Evolutionary conservation across 768 basidiomycete species (phyloP).

Genomic region (Pleurotus platypus): DNA sequence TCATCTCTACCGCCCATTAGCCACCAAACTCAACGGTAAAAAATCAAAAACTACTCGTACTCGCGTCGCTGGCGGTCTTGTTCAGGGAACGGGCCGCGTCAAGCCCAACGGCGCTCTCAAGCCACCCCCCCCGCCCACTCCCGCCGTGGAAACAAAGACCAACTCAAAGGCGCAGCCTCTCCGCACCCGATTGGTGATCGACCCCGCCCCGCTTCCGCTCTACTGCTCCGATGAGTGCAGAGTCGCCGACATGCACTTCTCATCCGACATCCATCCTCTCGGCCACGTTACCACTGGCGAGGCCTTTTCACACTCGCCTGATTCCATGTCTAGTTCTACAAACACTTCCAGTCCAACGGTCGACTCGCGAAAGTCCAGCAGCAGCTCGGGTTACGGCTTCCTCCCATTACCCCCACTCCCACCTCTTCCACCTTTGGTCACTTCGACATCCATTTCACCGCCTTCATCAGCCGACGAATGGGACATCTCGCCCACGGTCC

Average conservation of each 20-base stretch:
- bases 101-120: slow-evolving; percentile 58
- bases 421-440: slow-evolving; percentile 22
- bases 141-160: slow-evolving; percentile 1
- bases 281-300: slow-evolving; percentile 31
- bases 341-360: slow-evolving; percentile 33
- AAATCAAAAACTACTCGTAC: slow-evolving; percentile 16
- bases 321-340: slow-evolving; percentile 37
- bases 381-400: background rate
- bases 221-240: slow-evolving; percentile 83
- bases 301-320: slow-evolving; percentile 17
- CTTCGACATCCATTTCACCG: slow-evolving; percentile 32
- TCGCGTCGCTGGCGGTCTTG: slow-evolving; percentile 43
- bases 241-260: slow-evolving; percentile 49
- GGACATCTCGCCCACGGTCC: background rate
- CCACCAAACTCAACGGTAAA: slow-evolving; percentile 23
- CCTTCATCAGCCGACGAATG: slow-evolving; percentile 13
- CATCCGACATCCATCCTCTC: slow-evolving; percentile 32
- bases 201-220: slow-evolving; percentile 74
- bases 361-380: slow-evolving; percentile 21
- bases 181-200: slow-evolving; percentile 67
- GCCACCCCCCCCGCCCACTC: slow-evolving; percentile 14
- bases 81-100: slow-evolving; percentile 62
- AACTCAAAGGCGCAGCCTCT: slow-evolving; percentile 25
- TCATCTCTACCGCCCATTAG: background rate
- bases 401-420: slow-evolving; percentile 14